Evolutionary conservation across 768 basidiomycete species (phyloP).

Genomic region (Asterophora lycoperdoides): DNA sequence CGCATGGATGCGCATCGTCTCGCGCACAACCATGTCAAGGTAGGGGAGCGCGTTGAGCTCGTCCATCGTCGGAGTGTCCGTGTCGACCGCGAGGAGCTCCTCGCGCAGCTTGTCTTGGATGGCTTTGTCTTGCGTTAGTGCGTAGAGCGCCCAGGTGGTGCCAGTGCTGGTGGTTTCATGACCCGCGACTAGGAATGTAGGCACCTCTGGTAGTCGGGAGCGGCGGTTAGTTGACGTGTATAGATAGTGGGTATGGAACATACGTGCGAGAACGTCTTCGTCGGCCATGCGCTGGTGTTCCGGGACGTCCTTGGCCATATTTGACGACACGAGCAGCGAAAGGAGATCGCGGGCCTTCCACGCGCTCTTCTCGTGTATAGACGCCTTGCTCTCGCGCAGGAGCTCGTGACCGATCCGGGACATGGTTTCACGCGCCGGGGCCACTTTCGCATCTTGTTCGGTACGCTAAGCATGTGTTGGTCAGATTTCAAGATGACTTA

Average conservation of each 20-base stretch:
- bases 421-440: conserved; percentile 30
- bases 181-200: conserved; percentile 47
- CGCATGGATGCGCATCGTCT: conserved; percentile 53
- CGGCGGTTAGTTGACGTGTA: too few species aligned
- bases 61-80: conserved; percentile 65
- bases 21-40: conserved; percentile 62
- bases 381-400: conserved; percentile 38
- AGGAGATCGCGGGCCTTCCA: conserved; percentile 44
- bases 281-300: conserved; percentile 18
- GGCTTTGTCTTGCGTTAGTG: conserved; percentile 42
- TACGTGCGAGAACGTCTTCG: conserved; percentile 18
- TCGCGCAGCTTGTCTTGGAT: conserved; percentile 54
- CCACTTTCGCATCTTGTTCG: background rate
- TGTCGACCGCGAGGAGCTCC: conserved; percentile 48
- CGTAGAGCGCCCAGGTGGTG: conserved; percentile 56
- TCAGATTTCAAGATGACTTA: background rate
- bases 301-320: conserved; percentile 44
- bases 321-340: conserved; percentile 42
- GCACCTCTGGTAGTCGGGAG: conserved; percentile 44
- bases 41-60: conserved; percentile 62
- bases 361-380: conserved; percentile 13
- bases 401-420: conserved; percentile 38
- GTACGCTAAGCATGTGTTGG: background rate
- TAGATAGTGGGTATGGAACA: too few species aligned
- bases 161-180: conserved; percentile 47